Evolutionary conservation across 345 rosid genomes (phyloP).

Genomic region (Arabidopsis suecica): DNA sequence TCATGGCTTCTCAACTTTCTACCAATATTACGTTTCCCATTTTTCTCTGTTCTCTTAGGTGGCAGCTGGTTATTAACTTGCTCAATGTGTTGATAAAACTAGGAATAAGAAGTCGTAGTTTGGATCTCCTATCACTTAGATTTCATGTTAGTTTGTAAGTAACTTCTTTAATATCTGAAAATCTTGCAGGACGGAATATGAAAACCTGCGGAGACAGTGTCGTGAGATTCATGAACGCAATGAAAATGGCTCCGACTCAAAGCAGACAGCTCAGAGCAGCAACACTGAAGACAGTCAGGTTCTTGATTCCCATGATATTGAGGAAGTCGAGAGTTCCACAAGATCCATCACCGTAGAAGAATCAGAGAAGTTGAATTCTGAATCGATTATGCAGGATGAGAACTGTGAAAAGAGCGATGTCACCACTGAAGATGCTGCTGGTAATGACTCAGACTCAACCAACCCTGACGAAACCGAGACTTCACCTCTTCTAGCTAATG

Average conservation of each 20-base stretch:
- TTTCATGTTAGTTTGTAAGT: slow-evolving; percentile 9
- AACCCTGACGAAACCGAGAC: slow-evolving; percentile 63
- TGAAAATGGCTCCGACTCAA: slow-evolving; percentile 50
- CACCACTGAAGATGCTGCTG: slow-evolving; percentile 55
- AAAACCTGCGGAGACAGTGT: slow-evolving; percentile 68
- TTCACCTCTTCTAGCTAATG: slow-evolving; percentile 48
- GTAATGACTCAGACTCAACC: slow-evolving; percentile 57
- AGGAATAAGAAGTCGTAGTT: slow-evolving; percentile 22
- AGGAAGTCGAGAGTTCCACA: slow-evolving; percentile 49
- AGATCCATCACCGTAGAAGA: slow-evolving; percentile 48
- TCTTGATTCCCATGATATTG: slow-evolving; percentile 53
- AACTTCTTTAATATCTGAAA: slow-evolving; percentile 28
- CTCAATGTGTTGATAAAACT: slow-evolving; percentile 10
- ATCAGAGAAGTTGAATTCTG: slow-evolving; percentile 41
- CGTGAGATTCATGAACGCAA: slow-evolving; percentile 47
- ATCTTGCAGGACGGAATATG: slow-evolving; percentile 70
- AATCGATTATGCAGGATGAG: slow-evolving; percentile 45
- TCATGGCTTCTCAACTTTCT: slow-evolving; percentile 31
- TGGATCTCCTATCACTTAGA: slow-evolving; percentile 10
- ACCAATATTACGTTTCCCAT: slow-evolving; percentile 15
- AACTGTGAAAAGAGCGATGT: slow-evolving; percentile 55
- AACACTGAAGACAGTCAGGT: slow-evolving; percentile 57
- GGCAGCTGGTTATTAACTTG: slow-evolving; percentile 29
- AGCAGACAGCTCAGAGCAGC: slow-evolving; percentile 50
- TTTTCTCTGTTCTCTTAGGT: slow-evolving; percentile 23